Evolutionary conservation across 2,329 filamentous ascomycete genomes (phyloP).

Genomic region (Ceratocystis huliohia): DNA sequence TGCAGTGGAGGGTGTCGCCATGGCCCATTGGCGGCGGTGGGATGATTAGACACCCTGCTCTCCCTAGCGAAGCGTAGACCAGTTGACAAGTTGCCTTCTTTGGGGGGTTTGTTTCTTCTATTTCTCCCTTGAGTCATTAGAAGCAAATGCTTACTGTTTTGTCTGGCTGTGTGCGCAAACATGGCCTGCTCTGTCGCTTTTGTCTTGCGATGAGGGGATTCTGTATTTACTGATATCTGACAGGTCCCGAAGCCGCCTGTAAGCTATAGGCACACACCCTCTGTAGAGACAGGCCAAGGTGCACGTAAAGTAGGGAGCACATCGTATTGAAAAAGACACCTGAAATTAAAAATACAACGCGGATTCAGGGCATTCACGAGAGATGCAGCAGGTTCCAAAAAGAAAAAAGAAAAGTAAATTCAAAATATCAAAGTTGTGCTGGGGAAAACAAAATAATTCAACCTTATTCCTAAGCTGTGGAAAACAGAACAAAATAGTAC

Average conservation of each 20-base stretch:
- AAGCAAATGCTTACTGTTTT: neutral
- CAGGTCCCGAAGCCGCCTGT: neutral
- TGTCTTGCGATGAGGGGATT: neutral
- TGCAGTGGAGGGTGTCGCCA: no score
- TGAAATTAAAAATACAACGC: neutral
- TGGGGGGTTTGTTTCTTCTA: neutral
- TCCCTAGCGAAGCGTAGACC: neutral
- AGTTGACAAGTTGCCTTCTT: slow-evolving; percentile 3
- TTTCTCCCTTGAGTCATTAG: neutral
- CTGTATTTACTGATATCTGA: neutral
- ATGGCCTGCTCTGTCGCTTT: neutral
- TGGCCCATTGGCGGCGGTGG: no score
- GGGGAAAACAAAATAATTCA: neutral
- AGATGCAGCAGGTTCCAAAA: neutral
- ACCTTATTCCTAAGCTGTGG: neutral
- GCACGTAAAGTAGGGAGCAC: neutral
- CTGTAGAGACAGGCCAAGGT: neutral
- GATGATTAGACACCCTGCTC: slow-evolving; percentile 7
- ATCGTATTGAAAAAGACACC: neutral
- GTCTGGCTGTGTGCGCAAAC: neutral
- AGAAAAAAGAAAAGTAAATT: slow-evolving; percentile 1
- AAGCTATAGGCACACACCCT: neutral
- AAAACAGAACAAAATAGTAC: neutral
- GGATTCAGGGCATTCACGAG: neutral
- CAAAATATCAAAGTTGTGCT: neutral